Evolutionary conservation across 305 asterid genomes (phyloP), one percentile per base, ranked within the genome.

Genomic region (Fraxinus paxiana): DNA sequence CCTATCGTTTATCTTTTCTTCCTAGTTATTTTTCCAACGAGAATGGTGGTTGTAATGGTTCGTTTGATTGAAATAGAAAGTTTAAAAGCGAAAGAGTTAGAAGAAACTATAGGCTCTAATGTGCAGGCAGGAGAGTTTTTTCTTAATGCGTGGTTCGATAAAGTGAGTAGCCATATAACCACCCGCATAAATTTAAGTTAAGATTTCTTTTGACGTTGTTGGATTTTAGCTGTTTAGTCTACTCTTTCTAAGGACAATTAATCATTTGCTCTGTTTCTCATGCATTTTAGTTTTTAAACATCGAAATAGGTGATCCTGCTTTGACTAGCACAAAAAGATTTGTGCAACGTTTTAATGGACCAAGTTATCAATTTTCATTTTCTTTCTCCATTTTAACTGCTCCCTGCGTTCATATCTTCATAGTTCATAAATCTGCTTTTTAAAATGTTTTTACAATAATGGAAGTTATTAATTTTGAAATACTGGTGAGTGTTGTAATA

Each of bases 401-500:
- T 31, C 43, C 75, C 43, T 4, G 41, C 18, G 22, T 31, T 31
- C n/a, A 15, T 15, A 31, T 70, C 43, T 31, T 70, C 75, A 31
- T 70, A 26, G 12, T 70, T 70, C 24, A 70, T 70, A n/a, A 70
- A 31, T 31, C 3, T 67, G 73, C 8, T 67, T 12, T 30, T 26
- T 1, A 34, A 70, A 28, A 28, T 13, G 20, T 31, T 69, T 63
- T 63, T 10, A 15, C 13, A 63, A 24, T 63, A 8, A 24, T 69
- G 74, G 38, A 69, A 30, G 74, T 69, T 69, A 69, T 69, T 69
- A 28, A 30, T 22, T 65, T 51, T 38, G 31, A 73, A 63, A 46
- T 79, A 78, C 78, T 81, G 79, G 81, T 12, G 73, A 13, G 6
- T 77, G 80, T 81, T 77, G 77, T 83, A 67, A 61, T 80, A 82